Evolutionary conservation across 2,329 filamentous ascomycete genomes (phyloP).

Genomic region (Penicillium fuscoglaucum): DNA sequence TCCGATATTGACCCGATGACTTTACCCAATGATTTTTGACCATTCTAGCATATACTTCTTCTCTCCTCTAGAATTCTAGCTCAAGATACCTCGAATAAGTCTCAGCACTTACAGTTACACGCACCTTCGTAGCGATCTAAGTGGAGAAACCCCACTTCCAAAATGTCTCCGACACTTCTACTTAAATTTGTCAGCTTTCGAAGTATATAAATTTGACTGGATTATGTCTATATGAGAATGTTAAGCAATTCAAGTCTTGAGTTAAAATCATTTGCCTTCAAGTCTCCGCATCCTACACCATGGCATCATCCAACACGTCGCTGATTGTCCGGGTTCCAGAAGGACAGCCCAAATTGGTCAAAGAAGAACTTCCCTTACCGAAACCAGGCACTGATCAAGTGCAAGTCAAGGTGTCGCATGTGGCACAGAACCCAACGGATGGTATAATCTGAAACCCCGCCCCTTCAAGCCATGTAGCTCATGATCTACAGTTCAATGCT

Average conservation of each 20-base stretch:
- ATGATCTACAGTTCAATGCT: constrained; percentile 30
- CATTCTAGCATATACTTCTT: not conserved
- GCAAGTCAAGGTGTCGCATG: constrained; percentile 28
- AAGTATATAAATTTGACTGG: not conserved
- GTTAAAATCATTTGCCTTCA: not conserved
- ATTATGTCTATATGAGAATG: not conserved
- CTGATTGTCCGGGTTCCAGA: constrained; percentile 15
- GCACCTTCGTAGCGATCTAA: not conserved
- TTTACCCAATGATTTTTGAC: not conserved
- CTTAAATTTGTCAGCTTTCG: not conserved
- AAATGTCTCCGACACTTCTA: no score
- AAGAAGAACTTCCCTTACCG: constrained; percentile 15
- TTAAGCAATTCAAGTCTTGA: not conserved
- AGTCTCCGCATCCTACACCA: not conserved
- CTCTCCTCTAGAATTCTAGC: no score
- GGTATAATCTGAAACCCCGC: constrained; percentile 5
- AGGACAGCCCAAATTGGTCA: constrained; percentile 6
- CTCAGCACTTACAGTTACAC: not conserved
- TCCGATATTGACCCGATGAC: not conserved
- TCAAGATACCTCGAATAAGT: no score
- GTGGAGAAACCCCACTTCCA: not conserved
- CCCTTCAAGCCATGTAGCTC: not conserved
- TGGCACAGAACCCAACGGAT: constrained; percentile 29
- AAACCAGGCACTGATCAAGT: constrained; percentile 17
- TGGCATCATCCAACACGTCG: constrained; percentile 9